These are phyloP conservation scores for Quercus engelmannii DNA, from an alignment of 306 rosid genomes.

Conservation along the genomic window DNA sequence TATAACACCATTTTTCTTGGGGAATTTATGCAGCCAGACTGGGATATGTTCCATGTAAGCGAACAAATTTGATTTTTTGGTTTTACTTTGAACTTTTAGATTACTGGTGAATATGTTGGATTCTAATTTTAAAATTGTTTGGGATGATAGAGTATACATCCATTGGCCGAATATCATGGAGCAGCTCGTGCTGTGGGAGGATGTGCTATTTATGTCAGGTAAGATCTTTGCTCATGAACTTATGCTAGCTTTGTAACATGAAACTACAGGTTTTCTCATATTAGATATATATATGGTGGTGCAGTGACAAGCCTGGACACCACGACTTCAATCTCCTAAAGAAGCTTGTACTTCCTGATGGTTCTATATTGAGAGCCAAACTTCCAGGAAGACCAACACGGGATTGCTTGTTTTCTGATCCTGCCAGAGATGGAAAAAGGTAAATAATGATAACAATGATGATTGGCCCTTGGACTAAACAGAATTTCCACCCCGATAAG, in stretches of 20 bases:
- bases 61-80: neutral
- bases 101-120: neutral
- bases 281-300: constrained; percentile 1
- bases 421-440: constrained; percentile 94
- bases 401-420: constrained; percentile 90
- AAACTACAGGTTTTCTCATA: constrained; percentile 10
- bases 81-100: neutral
- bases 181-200: constrained; percentile 97
- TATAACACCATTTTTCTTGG: constrained; percentile 83
- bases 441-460: constrained; percentile 8
- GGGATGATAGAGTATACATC: constrained; percentile 67
- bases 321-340: constrained; percentile 78
- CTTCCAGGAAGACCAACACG: constrained; percentile 95
- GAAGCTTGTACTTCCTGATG: constrained; percentile 90
- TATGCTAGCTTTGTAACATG: neutral
- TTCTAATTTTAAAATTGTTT: constrained; percentile 17
- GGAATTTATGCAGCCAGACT: constrained; percentile 94
- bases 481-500: neutral
- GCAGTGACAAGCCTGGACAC: constrained; percentile 93
- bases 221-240: neutral
- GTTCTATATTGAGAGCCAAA: constrained; percentile 79
- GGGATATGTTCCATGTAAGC: constrained; percentile 95
- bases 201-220: constrained; percentile 94
- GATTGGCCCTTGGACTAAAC: neutral
- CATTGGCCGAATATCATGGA: constrained; percentile 93